Base-by-base conservation (phyloP, 2,329 filamentous ascomycete species). In the Sarocladiaceae sp. region DNA sequence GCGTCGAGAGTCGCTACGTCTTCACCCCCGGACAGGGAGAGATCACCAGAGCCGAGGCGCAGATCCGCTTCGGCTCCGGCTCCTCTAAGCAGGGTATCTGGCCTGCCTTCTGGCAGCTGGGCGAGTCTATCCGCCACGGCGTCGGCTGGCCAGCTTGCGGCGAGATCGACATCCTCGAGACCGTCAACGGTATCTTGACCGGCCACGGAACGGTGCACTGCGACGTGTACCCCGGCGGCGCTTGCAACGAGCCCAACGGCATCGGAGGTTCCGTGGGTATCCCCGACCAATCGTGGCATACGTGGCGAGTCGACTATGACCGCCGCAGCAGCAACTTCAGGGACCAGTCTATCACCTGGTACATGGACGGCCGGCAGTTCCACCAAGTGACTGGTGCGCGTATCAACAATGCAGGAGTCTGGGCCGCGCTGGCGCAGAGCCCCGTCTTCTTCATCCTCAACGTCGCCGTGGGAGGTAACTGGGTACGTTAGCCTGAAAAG, bases 201-300 rank as follows among this genome's bases (percentile, higher is more conserved):
- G 74, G 60, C 9, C 67, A 71, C 45, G 74, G 70, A 21, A 76
- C 72, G 6, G 59, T 70, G 3, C 76, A 80, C 62, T 80, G 75
- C 58, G 70, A 72, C n/a, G 48, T 47, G 18, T 50, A 56, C 16
- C 51, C 54, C 1, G 70, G 68, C 12, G 68, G 69, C 3, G 59
- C 66, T 18, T 76, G 73, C 58, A 64, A 68, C 26, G 72, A 74
- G 55, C 69, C 69, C 6, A 55, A 45, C 19, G 73, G 72, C 5
- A 61, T 61, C 16, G 57, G 59, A 19, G 50, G 53, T 4, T 55
- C 53, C 12, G 59, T 65, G 6, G 31, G 45, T 6, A 55, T 75
- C 48, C 55, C 64, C 1, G 55, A 65, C 31, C 52, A 63, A 24
- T 54, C 50, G 21, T 74, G 69, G 61, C 68, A 74, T 50, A 68